Evolutionary conservation across 2,329 filamentous ascomycete species (phyloP), one percentile per base, ranked within the genome.

Genomic region (Zymoseptoria passerinii): DNA sequence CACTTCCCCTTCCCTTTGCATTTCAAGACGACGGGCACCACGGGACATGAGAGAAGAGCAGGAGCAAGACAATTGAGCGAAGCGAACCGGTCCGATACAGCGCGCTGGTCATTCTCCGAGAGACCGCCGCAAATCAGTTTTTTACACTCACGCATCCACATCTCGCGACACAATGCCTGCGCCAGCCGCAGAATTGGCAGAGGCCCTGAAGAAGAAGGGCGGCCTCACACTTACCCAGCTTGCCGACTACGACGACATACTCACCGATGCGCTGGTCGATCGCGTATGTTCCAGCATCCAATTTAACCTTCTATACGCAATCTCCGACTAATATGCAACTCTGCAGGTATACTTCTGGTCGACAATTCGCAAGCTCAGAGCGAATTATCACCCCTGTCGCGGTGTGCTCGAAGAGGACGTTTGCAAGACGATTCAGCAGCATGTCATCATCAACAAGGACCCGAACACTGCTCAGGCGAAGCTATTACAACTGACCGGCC

Each of bases 221-320:
- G 84, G 85, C 62, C 80, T 99, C 67, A 96, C 91, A 7, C 80
- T 97, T 67, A 85, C 87, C 61, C 92, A 95, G 79, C 78, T 99
- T 68, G 88, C 91, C 29, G 87, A 88, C 53, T 97, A 97, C 78
- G 94, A 99, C 76, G 94, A 99, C 75, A 86, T 97, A 64, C 80
- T 95, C 62, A 99, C 94, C 7, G 94, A 99, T 81, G 89, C 90
- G 66, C 84, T 99, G 55, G 86, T 99, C 61, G 94, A 99, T 75
- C 90, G 92, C 77, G 92, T 96, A 82, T 76, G 88, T 81, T 48
- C 58, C 52, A 50, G 4, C 8, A 44, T 2, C 10, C 35, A 10
- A 28, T 48, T 18, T 50, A 7, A 55, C 13, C 44, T 16, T 49
- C 48, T 55, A 18, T 29, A 9, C 44, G 28, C 50, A 3, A 19